phyloP scores from a whole-genome alignment of 1,139 yeast species.

The Yamadazyma friedrichii region DNA sequence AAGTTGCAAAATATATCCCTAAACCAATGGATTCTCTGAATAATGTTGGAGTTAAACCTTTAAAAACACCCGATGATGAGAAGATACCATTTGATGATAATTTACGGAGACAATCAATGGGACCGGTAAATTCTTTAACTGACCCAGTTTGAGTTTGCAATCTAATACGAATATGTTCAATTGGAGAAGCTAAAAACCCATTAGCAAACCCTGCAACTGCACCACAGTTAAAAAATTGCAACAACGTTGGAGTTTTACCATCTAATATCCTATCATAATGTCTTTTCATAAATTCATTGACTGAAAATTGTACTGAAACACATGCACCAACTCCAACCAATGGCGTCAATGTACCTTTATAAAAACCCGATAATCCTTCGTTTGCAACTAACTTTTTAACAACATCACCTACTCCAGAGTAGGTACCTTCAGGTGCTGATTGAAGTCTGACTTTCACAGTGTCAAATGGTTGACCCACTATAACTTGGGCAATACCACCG shows the following conservation, averaged over 20 bases:
- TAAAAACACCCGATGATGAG: constrained; percentile 54
- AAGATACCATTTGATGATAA: constrained; percentile 48
- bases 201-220: constrained; percentile 88
- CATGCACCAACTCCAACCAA: constrained; percentile 92
- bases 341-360: constrained; percentile 86
- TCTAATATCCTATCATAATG: constrained; percentile 45
- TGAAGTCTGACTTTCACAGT: constrained; percentile 90
- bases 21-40: constrained; percentile 83
- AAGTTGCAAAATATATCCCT: constrained; percentile 86
- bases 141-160: constrained; percentile 75
- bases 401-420: constrained; percentile 74
- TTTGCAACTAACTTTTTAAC: constrained; percentile 63
- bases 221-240: constrained; percentile 77
- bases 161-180: constrained; percentile 89
- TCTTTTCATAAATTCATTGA: constrained; percentile 91
- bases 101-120: constrained; percentile 72
- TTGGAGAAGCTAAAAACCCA: constrained; percentile 84
- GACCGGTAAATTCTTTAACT: constrained; percentile 60
- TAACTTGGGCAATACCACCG: constrained; percentile 92
- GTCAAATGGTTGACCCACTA: constrained; percentile 93
- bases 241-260: constrained; percentile 42
- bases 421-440: constrained; percentile 76
- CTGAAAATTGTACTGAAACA: constrained; percentile 78
- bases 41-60: constrained; percentile 79
- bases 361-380: constrained; percentile 81